Percentiles rank a stretch among this genome's conserved stretches.
Conservation (phyloP, 2,329 filamentous ascomycete species). For the Myriangium duriaei region DNA sequence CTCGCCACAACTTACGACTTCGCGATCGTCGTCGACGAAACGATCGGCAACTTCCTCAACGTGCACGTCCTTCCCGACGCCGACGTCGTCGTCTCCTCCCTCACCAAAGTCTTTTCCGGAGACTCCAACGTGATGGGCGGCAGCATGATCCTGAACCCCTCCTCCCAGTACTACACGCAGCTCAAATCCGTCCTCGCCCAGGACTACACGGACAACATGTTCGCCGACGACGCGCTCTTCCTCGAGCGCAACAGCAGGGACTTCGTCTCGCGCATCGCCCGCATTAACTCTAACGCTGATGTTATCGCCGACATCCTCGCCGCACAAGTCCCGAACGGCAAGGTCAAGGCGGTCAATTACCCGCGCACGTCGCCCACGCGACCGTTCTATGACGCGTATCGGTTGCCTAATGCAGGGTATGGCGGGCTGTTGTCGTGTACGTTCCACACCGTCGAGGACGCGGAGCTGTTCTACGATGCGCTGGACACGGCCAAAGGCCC, state of each 20-base stretch:
- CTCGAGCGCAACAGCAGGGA: slow-evolving; percentile 94
- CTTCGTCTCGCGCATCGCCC: slow-evolving; percentile 68
- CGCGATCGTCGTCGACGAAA: slow-evolving; percentile 85
- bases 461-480: slow-evolving; percentile 71
- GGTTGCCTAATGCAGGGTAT: slow-evolving; percentile 65
- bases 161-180: slow-evolving; percentile 53
- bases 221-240: slow-evolving; percentile 87
- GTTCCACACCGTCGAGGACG: slow-evolving; percentile 57
- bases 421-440: slow-evolving; percentile 76
- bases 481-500: slow-evolving; percentile 86
- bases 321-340: slow-evolving; percentile 33
- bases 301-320: slow-evolving; percentile 62
- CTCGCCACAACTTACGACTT: slow-evolving; percentile 80
- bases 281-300: slow-evolving; percentile 78
- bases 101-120: slow-evolving; percentile 95
- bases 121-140: slow-evolving; percentile 99
- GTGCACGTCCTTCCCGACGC: slow-evolving; percentile 81
- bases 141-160: slow-evolving; percentile 50
- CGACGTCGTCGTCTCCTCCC: slow-evolving; percentile 83
- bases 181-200: slow-evolving; percentile 54
- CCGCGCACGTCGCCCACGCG: slow-evolving; percentile 64
- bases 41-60: slow-evolving; percentile 92
- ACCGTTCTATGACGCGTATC: slow-evolving; percentile 65
- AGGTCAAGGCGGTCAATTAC: slow-evolving; percentile 73
- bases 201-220: slow-evolving; percentile 80